Evolutionary conservation across 352 stramenopile species (phyloP), one percentile per base, ranked within the genome.

Genomic region (Globisporangium mamillatum): DNA sequence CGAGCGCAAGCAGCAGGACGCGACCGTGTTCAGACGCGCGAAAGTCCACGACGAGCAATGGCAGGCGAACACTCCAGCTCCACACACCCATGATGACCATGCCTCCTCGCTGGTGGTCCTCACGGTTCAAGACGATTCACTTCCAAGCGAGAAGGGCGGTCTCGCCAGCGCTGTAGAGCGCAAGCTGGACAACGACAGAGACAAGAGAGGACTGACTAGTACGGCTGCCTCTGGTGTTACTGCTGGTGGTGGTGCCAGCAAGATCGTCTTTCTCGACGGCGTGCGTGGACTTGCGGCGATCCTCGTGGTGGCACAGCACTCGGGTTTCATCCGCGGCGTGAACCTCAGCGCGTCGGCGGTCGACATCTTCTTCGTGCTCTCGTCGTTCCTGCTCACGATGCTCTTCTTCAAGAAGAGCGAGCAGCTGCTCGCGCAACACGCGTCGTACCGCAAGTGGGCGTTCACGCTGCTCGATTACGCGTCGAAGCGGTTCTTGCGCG

Each of bases 401-500:
- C 56, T 75, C 7, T 60, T 75, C 25, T 24, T 63, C 29, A 67
- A 55, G 38, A 76, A 76, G 63, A 54, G 63, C 59, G 48, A 50
- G 41, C 50, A 61, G 60, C 44, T 76, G 18, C 7, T 74, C 18
- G 55, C 32, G n/a, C 63, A 76, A 29, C 36, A 29, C 7, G 64
- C 64, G 10, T 69, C 56, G 25, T 48, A 41, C 2, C 50, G 59
- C 6, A 73, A 67, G 9, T 71, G 66, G 66, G 20, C 2, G 24
- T 59, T 55, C 52, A 36, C 41, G 20, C 46, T 81, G 27, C 22
- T 54, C n/a, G 78, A 86, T 68, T 86, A 88, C 64, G 75, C 79
- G 34, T 71, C 62, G 32, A 82, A 84, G 55, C 80, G 77, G 1
- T 81, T 88, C 55, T 75, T 88, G 16, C 77, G 77, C 32, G 79